Conservation (phyloP, 371 early-diverging fungal genomes). For the Dichotomocladium elegans region DNA sequence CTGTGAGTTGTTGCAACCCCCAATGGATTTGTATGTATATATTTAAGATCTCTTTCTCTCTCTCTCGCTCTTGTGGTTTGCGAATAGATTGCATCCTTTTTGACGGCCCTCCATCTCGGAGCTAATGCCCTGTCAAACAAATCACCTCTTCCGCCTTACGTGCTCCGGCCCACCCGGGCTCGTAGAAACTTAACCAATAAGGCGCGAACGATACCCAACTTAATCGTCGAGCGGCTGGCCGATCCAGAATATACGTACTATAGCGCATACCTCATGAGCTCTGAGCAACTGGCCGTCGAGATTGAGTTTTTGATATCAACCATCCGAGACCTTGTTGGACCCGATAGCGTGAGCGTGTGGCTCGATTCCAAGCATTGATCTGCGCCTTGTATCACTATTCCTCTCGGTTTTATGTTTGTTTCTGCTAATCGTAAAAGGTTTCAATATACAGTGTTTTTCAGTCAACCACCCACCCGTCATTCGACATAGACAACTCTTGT, state of each 20-base stretch:
- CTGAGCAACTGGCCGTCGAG: conserved; percentile 45
- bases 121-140: conserved; percentile 43
- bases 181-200: conserved; percentile 34
- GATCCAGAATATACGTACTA: conserved; percentile 43
- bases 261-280: conserved; percentile 41
- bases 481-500: too few species aligned
- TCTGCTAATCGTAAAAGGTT: too few species aligned
- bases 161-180: conserved; percentile 37
- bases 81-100: conserved; percentile 36
- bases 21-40: background rate
- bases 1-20: conserved; percentile 16
- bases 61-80: background rate
- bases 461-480: background rate
- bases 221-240: conserved; percentile 17
- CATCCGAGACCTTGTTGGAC: conserved; percentile 41
- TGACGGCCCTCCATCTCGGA: conserved; percentile 37
- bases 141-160: conserved; percentile 37
- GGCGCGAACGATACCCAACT: conserved; percentile 21
- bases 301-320: conserved; percentile 31
- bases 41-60: too few species aligned
- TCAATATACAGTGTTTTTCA: too few species aligned
- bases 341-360: conserved; percentile 40
- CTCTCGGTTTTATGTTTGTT: too few species aligned
- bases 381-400: background rate
- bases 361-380: conserved; percentile 37